Evolutionary conservation across 176 grass and related monocot genomes (phyloP).

Genomic region (Neostapfia colusana): DNA sequence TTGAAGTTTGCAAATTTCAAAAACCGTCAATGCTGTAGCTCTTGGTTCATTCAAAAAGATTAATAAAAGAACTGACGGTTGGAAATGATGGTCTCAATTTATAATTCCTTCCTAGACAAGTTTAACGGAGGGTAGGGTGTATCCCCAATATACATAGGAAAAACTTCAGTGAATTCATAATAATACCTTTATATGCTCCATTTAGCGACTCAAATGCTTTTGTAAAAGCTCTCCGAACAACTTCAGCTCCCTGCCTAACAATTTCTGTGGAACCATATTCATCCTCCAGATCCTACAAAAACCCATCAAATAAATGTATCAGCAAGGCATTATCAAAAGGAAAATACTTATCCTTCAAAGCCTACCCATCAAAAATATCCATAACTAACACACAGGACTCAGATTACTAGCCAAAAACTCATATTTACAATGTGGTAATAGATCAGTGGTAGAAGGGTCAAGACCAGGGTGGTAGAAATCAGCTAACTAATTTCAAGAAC

Average conservation of each 20-base stretch:
- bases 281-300: constrained; percentile 61
- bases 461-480: constrained; percentile 2
- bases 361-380: not conserved
- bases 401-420: not conserved
- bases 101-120: not conserved
- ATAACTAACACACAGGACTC: not conserved
- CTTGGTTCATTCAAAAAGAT: not conserved
- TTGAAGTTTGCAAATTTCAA: not conserved
- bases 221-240: constrained; percentile 58
- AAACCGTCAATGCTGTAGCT: not conserved
- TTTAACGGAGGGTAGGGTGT: not conserved
- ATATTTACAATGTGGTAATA: not conserved
- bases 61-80: not conserved
- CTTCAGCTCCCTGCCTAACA: constrained; percentile 64
- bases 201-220: constrained; percentile 73
- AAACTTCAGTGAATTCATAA: not conserved
- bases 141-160: no score
- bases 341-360: not conserved
- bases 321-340: not conserved
- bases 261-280: constrained; percentile 66
- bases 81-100: not conserved
- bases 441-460: not conserved
- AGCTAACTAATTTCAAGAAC: constrained; percentile 6
- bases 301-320: constrained; percentile 18
- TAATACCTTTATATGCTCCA: constrained; percentile 62